These are phyloP conservation scores for Fusarium sp. DNA, from an alignment of 2,329 filamentous ascomycete genomes.

Conservation along the genomic window DNA sequence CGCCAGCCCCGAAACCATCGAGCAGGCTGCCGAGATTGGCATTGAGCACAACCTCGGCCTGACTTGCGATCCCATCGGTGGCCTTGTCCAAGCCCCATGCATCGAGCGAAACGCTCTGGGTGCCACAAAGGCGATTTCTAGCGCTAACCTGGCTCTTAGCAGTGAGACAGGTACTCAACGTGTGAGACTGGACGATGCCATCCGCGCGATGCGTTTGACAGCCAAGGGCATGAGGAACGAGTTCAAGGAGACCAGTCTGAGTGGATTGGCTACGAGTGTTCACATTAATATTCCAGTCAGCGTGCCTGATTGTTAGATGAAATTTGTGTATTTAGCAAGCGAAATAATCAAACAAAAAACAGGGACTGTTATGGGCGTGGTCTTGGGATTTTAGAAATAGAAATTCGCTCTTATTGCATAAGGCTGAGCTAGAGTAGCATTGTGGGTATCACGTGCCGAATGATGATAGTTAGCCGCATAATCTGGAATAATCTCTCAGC, in stretches of 20 bases:
- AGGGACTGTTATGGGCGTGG: slow-evolving; percentile 6
- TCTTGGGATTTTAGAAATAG: slow-evolving; percentile 14
- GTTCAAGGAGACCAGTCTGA: slow-evolving; percentile 65
- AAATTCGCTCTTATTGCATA: background rate
- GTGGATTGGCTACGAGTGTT: slow-evolving; percentile 62
- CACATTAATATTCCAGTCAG: slow-evolving; percentile 62
- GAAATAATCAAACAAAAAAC: slow-evolving; percentile 12
- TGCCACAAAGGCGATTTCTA: slow-evolving; percentile 63
- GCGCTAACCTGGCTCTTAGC: slow-evolving; percentile 60
- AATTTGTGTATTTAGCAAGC: slow-evolving; percentile 4
- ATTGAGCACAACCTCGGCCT: slow-evolving; percentile 64
- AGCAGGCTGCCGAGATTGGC: slow-evolving; percentile 63
- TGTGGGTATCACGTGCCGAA: slow-evolving; percentile 26
- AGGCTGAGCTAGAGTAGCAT: slow-evolving; percentile 3
- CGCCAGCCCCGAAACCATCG: slow-evolving; percentile 61
- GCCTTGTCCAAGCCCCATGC: slow-evolving; percentile 62
- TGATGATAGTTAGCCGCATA: background rate
- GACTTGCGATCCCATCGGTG: slow-evolving; percentile 63
- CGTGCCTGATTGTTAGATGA: slow-evolving; percentile 60
- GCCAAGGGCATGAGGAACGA: slow-evolving; percentile 64
- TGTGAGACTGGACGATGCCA: slow-evolving; percentile 62
- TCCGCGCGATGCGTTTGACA: slow-evolving; percentile 62
- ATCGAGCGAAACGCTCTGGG: slow-evolving; percentile 64
- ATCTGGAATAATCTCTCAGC: background rate
- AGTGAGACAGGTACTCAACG: slow-evolving; percentile 60